Conservation (phyloP, 257 asterid species). For the Scutellaria baicalensis region DNA sequence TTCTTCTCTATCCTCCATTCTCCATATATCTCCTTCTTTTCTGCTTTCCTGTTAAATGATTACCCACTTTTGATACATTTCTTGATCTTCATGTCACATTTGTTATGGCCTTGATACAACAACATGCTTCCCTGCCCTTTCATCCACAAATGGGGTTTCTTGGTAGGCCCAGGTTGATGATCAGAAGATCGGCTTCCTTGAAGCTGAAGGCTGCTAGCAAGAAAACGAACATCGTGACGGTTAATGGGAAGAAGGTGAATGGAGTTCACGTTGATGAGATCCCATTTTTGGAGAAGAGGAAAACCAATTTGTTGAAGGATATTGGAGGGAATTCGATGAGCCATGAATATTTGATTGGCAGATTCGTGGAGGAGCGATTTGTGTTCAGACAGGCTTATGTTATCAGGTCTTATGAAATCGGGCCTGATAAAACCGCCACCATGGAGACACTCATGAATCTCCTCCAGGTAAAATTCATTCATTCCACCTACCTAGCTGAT, state of each 20-base stretch:
- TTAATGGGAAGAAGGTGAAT: slow-evolving; percentile 60
- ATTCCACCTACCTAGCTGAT: no score
- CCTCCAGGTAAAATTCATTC: no score
- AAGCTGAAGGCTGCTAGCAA: slow-evolving; percentile 27
- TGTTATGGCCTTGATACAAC: slow-evolving; percentile 15
- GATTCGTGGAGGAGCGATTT: slow-evolving; percentile 49
- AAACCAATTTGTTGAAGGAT: background rate
- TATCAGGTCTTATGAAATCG: slow-evolving; percentile 87
- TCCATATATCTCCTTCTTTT: background rate
- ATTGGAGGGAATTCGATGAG: slow-evolving; percentile 15
- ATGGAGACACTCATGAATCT: slow-evolving; percentile 93
- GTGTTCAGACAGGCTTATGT: slow-evolving; percentile 69
- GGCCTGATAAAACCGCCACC: slow-evolving; percentile 87
- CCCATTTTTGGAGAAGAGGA: slow-evolving; percentile 11
- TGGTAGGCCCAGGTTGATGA: background rate
- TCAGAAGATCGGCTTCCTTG: background rate
- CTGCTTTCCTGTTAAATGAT: slow-evolving; percentile 13
- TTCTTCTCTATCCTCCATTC: background rate
- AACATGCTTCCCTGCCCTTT: background rate
- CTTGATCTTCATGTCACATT: no score
- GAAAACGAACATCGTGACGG: slow-evolving; percentile 19
- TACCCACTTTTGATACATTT: slow-evolving; percentile 12
- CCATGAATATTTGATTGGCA: slow-evolving; percentile 44
- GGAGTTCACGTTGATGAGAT: slow-evolving; percentile 38
- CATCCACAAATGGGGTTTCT: background rate